phyloP scores from a whole-genome alignment of 2,329 filamentous ascomycete species.

The Colletotrichum phormii region DNA sequence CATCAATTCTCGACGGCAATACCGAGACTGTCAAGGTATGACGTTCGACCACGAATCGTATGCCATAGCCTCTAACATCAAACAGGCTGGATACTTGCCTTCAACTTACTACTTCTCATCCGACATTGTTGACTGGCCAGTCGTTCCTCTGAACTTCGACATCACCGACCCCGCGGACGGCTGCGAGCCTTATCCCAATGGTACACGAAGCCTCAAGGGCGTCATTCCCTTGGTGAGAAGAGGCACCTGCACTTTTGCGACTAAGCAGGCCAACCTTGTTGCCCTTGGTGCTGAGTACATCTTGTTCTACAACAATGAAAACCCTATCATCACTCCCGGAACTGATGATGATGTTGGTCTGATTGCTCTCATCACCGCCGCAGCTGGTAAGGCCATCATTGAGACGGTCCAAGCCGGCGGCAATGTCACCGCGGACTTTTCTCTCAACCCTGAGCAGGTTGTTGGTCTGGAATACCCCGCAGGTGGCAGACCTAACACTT shows the following conservation, averaged over 20 bases:
- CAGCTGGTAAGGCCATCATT: constrained; percentile 43
- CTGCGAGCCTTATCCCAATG: constrained; percentile 42
- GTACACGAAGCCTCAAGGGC: constrained; percentile 38
- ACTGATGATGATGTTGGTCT: constrained; percentile 32
- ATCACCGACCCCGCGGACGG: constrained; percentile 42
- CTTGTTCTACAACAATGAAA: constrained; percentile 46
- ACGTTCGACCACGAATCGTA: constrained; percentile 1
- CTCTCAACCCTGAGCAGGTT: constrained; percentile 40
- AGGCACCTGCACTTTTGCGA: constrained; percentile 45
- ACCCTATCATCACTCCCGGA: constrained; percentile 32
- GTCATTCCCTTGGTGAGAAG: constrained; percentile 47
- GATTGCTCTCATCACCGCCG: constrained; percentile 40
- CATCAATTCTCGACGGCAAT: constrained; percentile 43
- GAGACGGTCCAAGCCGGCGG: constrained; percentile 41
- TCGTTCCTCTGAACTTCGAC: constrained; percentile 43
- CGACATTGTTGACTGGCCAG: constrained; percentile 49
- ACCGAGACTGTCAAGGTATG: constrained; percentile 22
- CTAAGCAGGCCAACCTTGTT: constrained; percentile 44
- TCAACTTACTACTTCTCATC: constrained; percentile 48
- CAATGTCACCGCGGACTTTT: constrained; percentile 46
- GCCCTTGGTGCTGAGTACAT: constrained; percentile 44
- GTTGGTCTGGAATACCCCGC: constrained; percentile 40
- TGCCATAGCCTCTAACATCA: constrained; percentile 43
- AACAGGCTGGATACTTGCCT: constrained; percentile 47
- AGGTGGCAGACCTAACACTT: constrained; percentile 51